Percentiles rank a stretch among this genome's conserved stretches.
phyloP scores from a whole-genome alignment of 1,284 basidiomycete genomes.

The Rhodotorula sp. region DNA sequence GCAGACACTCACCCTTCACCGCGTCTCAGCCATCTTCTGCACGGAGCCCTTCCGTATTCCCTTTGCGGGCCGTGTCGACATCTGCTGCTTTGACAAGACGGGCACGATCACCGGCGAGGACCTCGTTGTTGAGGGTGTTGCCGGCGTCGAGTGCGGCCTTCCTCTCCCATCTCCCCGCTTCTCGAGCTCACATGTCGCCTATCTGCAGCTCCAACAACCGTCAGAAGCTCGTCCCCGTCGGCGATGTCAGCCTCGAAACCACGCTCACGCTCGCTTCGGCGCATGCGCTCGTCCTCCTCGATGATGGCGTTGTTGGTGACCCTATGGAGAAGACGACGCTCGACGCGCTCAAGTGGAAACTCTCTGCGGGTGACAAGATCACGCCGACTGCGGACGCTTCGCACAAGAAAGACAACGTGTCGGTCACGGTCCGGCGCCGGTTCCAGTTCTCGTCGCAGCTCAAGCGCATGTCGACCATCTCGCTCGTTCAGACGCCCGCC shows the following conservation, averaged over 20 bases:
- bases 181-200: rapidly evolving
- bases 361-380: constrained; percentile 75
- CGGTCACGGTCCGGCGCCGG: constrained; percentile 75
- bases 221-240: constrained; percentile 73
- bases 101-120: constrained; percentile 95
- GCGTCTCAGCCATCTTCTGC: constrained; percentile 82
- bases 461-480: constrained; percentile 92
- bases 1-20: not conserved
- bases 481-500: constrained; percentile 55
- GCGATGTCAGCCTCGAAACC: constrained; percentile 73
- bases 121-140: constrained; percentile 89
- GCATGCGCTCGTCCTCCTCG: constrained; percentile 89
- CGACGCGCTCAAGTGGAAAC: constrained; percentile 85
- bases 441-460: constrained; percentile 95
- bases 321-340: constrained; percentile 99
- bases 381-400: constrained; percentile 55
- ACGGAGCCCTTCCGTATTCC: constrained; percentile 97
- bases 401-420: constrained; percentile 45
- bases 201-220: constrained; percentile 53
- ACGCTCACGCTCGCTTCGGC: constrained; percentile 88
- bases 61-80: constrained; percentile 86
- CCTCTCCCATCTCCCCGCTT: not conserved
- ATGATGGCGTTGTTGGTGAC: constrained; percentile 89
- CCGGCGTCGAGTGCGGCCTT: constrained; percentile 72
- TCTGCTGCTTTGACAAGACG: constrained; percentile 98